Percentiles rank a stretch among this genome's conserved stretches.
Conservation (phyloP, 306 rosid species). For the Dalbergia oliveri region DNA sequence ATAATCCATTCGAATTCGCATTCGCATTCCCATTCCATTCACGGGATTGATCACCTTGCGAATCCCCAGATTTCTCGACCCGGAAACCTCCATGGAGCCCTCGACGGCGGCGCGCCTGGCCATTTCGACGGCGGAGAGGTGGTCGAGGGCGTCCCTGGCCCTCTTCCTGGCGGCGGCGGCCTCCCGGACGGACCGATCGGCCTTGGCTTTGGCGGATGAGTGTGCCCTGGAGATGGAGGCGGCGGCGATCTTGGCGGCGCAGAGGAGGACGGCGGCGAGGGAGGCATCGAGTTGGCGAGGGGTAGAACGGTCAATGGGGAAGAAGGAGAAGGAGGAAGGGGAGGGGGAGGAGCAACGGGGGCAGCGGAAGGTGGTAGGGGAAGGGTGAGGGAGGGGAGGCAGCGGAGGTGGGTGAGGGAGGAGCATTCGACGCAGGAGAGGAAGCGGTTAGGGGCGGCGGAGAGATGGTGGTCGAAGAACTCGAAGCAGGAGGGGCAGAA, state of each 20-base stretch:
- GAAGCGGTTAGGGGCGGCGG: constrained; percentile 53
- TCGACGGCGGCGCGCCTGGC: constrained; percentile 36
- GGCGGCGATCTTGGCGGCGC: constrained; percentile 73
- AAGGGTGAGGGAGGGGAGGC: constrained; percentile 59
- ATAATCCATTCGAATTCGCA: background rate
- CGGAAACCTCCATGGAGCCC: constrained; percentile 48
- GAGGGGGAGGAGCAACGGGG: constrained; percentile 68
- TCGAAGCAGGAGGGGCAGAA: constrained; percentile 84
- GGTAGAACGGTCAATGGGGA: constrained; percentile 49
- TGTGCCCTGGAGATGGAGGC: constrained; percentile 54
- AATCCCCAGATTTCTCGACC: constrained; percentile 42
- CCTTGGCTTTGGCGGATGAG: constrained; percentile 48
- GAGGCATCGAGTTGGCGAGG: background rate
- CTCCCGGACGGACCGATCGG: constrained; percentile 65
- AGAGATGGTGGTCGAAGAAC: constrained; percentile 55
- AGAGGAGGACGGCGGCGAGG: constrained; percentile 57
- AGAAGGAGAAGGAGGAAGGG: constrained; percentile 61
- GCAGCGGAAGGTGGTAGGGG: constrained; percentile 59
- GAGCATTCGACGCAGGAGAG: constrained; percentile 72
- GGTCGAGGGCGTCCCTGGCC: constrained; percentile 68
- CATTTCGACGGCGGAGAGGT: constrained; percentile 41
- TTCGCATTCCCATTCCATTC: background rate
- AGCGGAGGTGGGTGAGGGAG: constrained; percentile 73
- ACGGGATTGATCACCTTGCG: background rate
- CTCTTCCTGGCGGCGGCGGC: constrained; percentile 66